Percentiles rank a stretch among this genome's conserved stretches.
phyloP scores from a whole-genome alignment of 1,139 yeast species.

The Pichia cactophila region DNA sequence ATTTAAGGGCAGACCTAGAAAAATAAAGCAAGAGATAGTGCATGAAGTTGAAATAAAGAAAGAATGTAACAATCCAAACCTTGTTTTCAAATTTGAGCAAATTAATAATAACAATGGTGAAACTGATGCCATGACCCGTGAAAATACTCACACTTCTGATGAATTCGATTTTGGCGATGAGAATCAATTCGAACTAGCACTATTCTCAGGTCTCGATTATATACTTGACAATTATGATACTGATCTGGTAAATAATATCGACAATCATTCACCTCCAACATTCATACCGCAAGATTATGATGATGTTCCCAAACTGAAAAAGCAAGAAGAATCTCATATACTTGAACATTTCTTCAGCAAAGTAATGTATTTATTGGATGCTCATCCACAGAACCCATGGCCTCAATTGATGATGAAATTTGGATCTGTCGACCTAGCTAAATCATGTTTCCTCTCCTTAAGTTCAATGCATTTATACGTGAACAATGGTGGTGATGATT shows the following conservation, averaged over 20 bases:
- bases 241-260: constrained; percentile 4
- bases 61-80: not conserved
- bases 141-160: not conserved
- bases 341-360: constrained; percentile 46
- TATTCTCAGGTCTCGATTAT: constrained; percentile 27
- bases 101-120: not conserved
- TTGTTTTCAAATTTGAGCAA: not conserved
- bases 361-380: constrained; percentile 43
- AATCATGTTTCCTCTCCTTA: constrained; percentile 46
- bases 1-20: not conserved
- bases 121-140: not conserved
- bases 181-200: constrained; percentile 24
- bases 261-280: not conserved
- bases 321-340: constrained; percentile 41
- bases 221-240: constrained; percentile 16
- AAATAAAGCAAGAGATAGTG: not conserved
- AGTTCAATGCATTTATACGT: constrained; percentile 49
- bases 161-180: constrained; percentile 19
- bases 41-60: not conserved
- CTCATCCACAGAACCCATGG: constrained; percentile 53
- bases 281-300: not conserved
- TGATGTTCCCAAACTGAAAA: constrained; percentile 9
- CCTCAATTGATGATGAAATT: constrained; percentile 48
- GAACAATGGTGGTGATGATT: constrained; percentile 42
- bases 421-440: constrained; percentile 48